These are phyloP conservation scores for Pichia paraexigua DNA, from an alignment of 805 yeast genomes.

Conservation along the genomic window DNA sequence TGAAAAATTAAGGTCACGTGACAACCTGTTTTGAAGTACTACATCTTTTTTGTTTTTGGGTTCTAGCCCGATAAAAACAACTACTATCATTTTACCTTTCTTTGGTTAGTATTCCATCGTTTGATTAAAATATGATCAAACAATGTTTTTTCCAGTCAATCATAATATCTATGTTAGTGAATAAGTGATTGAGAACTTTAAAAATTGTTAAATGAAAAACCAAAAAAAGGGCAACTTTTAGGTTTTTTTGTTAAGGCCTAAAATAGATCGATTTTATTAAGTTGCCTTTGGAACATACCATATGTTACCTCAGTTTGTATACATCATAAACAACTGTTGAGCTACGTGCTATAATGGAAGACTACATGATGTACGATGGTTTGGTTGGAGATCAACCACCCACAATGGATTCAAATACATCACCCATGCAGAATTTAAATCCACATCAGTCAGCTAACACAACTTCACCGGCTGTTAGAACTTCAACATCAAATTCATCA, in stretches of 20 bases:
- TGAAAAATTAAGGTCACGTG: background rate
- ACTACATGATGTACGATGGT: slow-evolving; percentile 3
- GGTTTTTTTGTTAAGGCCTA: background rate
- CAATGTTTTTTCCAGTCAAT: too few species aligned
- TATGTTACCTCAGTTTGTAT: background rate
- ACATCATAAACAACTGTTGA: background rate
- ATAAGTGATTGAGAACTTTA: too few species aligned
- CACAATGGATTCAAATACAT: background rate
- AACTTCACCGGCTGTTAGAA: background rate
- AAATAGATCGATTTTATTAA: background rate
- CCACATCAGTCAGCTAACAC: background rate
- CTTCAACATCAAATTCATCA: background rate
- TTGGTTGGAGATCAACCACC: background rate
- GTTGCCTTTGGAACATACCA: background rate
- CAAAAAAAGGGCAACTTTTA: background rate
- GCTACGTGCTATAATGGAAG: slow-evolving; percentile 1
- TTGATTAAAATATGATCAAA: too few species aligned
- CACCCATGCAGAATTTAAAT: background rate
- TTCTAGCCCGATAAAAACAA: too few species aligned
- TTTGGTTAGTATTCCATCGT: too few species aligned
- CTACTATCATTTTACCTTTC: too few species aligned
- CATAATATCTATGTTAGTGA: too few species aligned
- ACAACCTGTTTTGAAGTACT: too few species aligned
- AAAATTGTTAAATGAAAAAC: too few species aligned
- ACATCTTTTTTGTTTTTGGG: too few species aligned